A percentile compares a stretch with the other conserved stretches of the same genome.
phyloP scores from a whole-genome alignment of 2,329 filamentous ascomycete genomes.

The Fusarium sp. region DNA sequence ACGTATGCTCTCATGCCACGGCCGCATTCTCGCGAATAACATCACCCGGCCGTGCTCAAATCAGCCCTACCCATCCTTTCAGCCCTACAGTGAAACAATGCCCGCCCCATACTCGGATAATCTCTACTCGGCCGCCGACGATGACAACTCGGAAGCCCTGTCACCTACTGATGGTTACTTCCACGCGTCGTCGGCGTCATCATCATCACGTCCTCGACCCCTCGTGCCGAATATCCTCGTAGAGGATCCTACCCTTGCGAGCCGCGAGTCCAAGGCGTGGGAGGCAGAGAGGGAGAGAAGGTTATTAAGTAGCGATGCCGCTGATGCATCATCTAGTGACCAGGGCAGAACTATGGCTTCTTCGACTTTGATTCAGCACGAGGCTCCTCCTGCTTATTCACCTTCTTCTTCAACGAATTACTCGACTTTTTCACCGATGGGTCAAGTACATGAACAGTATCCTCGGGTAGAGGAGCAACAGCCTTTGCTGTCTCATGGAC shows the following conservation, averaged over 20 bases:
- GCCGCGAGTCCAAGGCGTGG: slow-evolving; percentile 56
- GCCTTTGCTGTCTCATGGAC: slow-evolving; percentile 56
- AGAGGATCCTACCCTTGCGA: slow-evolving; percentile 60
- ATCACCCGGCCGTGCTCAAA: neutral
- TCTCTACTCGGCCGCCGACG: slow-evolving; percentile 59
- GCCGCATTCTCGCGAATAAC: neutral
- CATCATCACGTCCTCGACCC: slow-evolving; percentile 48
- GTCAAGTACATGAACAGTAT: slow-evolving; percentile 55
- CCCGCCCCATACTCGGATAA: slow-evolving; percentile 61
- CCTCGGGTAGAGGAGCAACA: slow-evolving; percentile 56
- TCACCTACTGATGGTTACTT: slow-evolving; percentile 68
- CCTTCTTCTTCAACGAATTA: slow-evolving; percentile 57
- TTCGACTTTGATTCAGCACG: slow-evolving; percentile 42
- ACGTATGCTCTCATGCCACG: neutral
- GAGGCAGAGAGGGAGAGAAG: slow-evolving; percentile 59
- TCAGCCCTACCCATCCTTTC: slow-evolving; percentile 21
- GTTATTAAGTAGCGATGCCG: slow-evolving; percentile 43
- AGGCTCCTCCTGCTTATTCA: slow-evolving; percentile 65
- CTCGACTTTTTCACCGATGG: slow-evolving; percentile 62
- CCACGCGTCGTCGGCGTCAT: slow-evolving; percentile 51
- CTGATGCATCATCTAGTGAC: neutral
- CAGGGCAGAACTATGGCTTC: neutral
- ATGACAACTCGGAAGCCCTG: slow-evolving; percentile 53
- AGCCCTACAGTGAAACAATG: slow-evolving; percentile 50
- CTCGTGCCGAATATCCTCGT: slow-evolving; percentile 62